A percentile compares a stretch with the other conserved stretches of the same genome.
These are phyloP conservation scores for Aphanomyces astaci DNA, from an alignment of 352 stramenopile species.

Conservation along the genomic window DNA sequence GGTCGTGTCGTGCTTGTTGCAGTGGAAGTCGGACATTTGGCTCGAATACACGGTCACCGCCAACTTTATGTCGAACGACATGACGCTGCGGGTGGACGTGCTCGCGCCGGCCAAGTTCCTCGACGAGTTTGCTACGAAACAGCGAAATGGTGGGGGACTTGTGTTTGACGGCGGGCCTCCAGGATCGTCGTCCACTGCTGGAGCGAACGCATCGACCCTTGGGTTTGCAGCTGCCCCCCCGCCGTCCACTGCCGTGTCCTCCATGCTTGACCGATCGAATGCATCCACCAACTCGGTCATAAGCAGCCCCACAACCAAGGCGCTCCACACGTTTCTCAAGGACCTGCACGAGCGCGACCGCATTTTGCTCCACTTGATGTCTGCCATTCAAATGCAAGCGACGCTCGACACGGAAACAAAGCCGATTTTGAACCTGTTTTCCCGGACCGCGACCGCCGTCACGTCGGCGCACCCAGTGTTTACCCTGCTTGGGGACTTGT, in stretches of 20 bases:
- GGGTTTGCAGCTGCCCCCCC: too few relatives aligned
- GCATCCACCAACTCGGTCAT: neutral
- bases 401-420: conserved; percentile 18
- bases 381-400: conserved; percentile 35
- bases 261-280: neutral
- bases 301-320: neutral
- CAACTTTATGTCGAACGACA: conserved; percentile 29
- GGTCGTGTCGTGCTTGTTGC: conserved; percentile 69
- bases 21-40: conserved; percentile 87
- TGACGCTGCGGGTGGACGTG: conserved; percentile 26
- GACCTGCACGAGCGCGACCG: conserved; percentile 83
- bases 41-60: conserved; percentile 79
- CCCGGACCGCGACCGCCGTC: neutral
- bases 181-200: too few relatives aligned
- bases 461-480: conserved; percentile 63
- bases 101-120: conserved; percentile 74
- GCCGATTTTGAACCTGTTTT: conserved; percentile 8
- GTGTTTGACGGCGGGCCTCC: too few relatives aligned
- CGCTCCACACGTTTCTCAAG: conserved; percentile 72
- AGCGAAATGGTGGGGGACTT: too few relatives aligned
- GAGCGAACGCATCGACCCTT: too few relatives aligned
- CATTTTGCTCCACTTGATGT: conserved; percentile 78
- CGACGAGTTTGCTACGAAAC: conserved; percentile 45
- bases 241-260: neutral
- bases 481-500: conserved; percentile 81